phyloP scores from a whole-genome alignment of 129 eudicot species.

The Saposhnikovia divaricata region DNA sequence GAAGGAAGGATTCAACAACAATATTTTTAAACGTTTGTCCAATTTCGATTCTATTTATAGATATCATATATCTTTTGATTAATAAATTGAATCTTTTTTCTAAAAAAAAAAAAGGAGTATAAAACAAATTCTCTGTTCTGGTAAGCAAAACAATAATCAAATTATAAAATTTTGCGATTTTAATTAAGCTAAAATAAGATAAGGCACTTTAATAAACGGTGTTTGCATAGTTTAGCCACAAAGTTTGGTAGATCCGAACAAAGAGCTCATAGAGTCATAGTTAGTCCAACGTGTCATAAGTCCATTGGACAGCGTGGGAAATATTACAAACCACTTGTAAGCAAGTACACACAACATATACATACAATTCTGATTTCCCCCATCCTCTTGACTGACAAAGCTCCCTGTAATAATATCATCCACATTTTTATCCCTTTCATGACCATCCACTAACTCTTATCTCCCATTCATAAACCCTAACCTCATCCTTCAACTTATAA shows the following conservation, averaged over 20 bases:
- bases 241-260: neutral
- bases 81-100: no score
- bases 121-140: no score
- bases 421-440: neutral
- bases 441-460: neutral
- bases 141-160: no score
- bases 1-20: no score
- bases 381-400: neutral
- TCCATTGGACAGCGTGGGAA: neutral
- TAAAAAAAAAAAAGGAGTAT: no score
- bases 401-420: constrained; percentile 2
- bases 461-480: neutral
- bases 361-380: neutral
- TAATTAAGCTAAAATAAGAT: no score
- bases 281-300: neutral
- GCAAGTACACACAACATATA: neutral
- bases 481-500: neutral
- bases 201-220: no score
- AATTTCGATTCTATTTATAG: no score
- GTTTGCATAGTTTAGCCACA: neutral
- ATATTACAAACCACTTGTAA: neutral
- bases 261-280: neutral
- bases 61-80: no score
- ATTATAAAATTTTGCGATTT: no score
- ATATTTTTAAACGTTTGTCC: no score